Evolutionary conservation across 139 green algal genomes (phyloP).

Genomic region (Chlorella ohadii): DNA sequence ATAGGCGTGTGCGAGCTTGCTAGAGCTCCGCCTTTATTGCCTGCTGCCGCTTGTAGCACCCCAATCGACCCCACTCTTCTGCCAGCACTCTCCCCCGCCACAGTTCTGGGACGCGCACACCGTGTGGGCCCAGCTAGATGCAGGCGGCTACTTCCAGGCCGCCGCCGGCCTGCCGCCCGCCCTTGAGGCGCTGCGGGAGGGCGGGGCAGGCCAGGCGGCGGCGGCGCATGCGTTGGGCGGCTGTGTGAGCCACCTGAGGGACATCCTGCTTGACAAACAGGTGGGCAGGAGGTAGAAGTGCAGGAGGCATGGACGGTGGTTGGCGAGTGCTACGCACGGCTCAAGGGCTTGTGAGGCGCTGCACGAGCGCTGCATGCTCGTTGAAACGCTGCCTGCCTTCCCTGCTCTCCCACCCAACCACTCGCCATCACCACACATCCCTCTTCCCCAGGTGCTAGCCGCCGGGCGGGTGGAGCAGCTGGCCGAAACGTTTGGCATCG

Average conservation of each 20-base stretch:
- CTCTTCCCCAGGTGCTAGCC: constrained; percentile 33
- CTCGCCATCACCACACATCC: too few relatives aligned
- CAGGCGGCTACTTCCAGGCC: constrained; percentile 45
- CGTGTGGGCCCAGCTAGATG: constrained; percentile 18
- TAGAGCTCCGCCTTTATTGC: too few relatives aligned
- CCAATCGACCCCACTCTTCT: not conserved
- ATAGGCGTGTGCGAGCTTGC: too few relatives aligned
- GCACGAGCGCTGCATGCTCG: too few relatives aligned
- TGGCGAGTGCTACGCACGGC: too few relatives aligned
- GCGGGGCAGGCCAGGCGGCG: not conserved
- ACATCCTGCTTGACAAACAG: constrained; percentile 79
- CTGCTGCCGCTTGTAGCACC: too few relatives aligned
- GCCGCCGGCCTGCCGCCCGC: constrained; percentile 18
- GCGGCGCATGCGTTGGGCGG: constrained; percentile 50
- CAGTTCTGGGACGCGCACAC: constrained; percentile 40
- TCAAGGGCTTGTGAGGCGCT: too few relatives aligned
- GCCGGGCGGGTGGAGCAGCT: constrained; percentile 72
- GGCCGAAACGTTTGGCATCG: constrained; percentile 40
- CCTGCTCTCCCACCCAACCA: not conserved
- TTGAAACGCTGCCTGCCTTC: not conserved
- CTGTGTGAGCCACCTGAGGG: constrained; percentile 66
- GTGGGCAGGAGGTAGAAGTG: too few relatives aligned
- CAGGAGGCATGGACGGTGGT: too few relatives aligned
- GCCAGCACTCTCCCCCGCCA: not conserved
- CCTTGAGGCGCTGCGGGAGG: constrained; percentile 10